phyloP scores from a whole-genome alignment of 257 asterid species.

The Anisodus acutangulus region DNA sequence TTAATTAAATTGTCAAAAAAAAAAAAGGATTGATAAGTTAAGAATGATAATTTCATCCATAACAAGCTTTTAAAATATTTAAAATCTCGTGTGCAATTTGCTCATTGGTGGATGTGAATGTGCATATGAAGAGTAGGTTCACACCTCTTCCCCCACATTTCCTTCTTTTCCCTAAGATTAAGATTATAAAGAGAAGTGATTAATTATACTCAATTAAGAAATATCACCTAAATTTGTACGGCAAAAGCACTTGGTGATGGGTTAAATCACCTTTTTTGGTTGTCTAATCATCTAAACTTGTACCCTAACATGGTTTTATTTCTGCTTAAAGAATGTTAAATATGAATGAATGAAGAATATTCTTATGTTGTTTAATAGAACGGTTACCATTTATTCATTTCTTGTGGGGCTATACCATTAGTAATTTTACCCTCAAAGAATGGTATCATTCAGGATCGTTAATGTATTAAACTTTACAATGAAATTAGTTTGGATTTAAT shows the following conservation, averaged over 20 bases:
- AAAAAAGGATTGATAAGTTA: too few relatives aligned
- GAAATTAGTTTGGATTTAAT: background rate
- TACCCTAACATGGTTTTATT: background rate
- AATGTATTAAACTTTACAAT: background rate
- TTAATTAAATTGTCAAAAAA: too few relatives aligned
- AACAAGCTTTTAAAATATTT: too few relatives aligned
- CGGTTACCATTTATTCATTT: background rate
- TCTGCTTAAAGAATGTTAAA: conserved; percentile 1
- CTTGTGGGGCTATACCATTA: background rate
- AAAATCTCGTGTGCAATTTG: background rate
- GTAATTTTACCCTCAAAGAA: background rate
- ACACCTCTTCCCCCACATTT: background rate
- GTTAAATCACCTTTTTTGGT: background rate
- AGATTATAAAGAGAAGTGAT: background rate
- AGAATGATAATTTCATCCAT: too few relatives aligned
- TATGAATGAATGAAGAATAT: conserved; percentile 7
- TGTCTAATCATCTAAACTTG: conserved; percentile 14
- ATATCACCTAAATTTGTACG: background rate
- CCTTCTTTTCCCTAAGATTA: background rate
- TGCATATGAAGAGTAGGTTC: background rate
- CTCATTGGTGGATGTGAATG: background rate
- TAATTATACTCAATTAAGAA: background rate
- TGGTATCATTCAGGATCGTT: background rate
- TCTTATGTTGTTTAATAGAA: background rate
- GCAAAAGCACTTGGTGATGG: background rate